Percentiles rank a stretch among this genome's conserved stretches.
phyloP scores from a whole-genome alignment of 1,284 basidiomycete genomes.

The Pascua guehoae region DNA sequence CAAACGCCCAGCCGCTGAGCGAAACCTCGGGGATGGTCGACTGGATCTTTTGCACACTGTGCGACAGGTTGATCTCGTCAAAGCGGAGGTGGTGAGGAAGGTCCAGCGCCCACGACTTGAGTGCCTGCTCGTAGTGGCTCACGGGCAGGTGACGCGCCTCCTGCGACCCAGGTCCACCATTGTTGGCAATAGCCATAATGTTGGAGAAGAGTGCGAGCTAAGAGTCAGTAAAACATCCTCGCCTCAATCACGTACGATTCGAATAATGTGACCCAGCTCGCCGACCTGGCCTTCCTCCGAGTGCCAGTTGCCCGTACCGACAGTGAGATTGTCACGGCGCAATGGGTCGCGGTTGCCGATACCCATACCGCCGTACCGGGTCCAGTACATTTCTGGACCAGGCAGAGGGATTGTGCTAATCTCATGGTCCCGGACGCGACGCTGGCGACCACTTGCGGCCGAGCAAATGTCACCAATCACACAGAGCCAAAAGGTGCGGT shows the following conservation, averaged over 20 bases:
- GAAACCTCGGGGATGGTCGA: slow-evolving; percentile 35
- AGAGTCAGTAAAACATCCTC: no score
- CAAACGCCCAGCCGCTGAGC: slow-evolving; percentile 49
- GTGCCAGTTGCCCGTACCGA: slow-evolving; percentile 36
- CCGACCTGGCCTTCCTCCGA: slow-evolving; percentile 43
- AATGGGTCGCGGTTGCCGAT: slow-evolving; percentile 27
- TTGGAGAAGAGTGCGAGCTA: slow-evolving; percentile 32
- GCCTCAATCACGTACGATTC: slow-evolving; percentile 31
- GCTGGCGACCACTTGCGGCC: slow-evolving; percentile 35
- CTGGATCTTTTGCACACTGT: slow-evolving; percentile 35
- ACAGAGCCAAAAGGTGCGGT: slow-evolving; percentile 47
- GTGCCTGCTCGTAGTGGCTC: slow-evolving; percentile 32
- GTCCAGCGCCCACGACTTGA: slow-evolving; percentile 48
- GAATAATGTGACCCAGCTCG: slow-evolving; percentile 47
- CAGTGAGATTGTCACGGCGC: slow-evolving; percentile 30
- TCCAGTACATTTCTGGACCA: slow-evolving; percentile 40
- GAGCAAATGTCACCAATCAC: slow-evolving; percentile 46
- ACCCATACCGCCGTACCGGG: slow-evolving; percentile 38
- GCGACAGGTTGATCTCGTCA: slow-evolving; percentile 49
- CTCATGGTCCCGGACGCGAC: slow-evolving; percentile 38
- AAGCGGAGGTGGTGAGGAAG: slow-evolving; percentile 49
- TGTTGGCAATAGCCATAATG: slow-evolving; percentile 38
- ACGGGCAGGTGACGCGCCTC: slow-evolving; percentile 18
- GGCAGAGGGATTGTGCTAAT: slow-evolving; percentile 41
- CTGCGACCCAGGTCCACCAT: slow-evolving; percentile 15